Base-by-base conservation (phyloP, 2,329 filamentous ascomycete genomes). In the Lasiodiplodia citricola region DNA sequence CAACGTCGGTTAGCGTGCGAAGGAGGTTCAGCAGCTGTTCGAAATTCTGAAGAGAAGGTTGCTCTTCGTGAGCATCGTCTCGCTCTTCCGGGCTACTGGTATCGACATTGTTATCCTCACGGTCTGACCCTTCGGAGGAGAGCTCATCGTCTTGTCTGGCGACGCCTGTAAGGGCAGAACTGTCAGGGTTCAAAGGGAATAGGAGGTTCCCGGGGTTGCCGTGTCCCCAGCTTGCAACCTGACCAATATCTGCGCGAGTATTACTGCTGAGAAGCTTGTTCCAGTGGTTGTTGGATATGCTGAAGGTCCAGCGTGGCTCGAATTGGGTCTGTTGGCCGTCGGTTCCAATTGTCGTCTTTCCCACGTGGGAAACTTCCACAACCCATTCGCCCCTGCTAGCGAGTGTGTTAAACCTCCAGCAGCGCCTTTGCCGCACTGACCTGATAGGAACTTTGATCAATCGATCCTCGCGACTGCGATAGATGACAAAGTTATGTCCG, bases 401-500 rank as follows among this genome's bases (percentile, higher is more conserved):
- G 16, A 28, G n/a, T 2, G 66, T 63, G 21, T 68, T 55, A n/a
- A 68, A 58, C 4, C 58, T 51, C 67, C 67, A 65, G 11, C 52
- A 23, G 11, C 67, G 58, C 25, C 23, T 68, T 16, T 68, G 58
- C 1, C 37, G 47, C 13, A 68, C 58, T 7, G 57, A 50, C 1
- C 51, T 55, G 38, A 68, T 21, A 6, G 58, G 58, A 21, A 58
- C 23, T 2, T 38, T 28, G 11, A 62, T 21, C 3, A 41, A 3
- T 38, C 63, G 23, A n/a, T 66, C 51, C 8, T 23, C 2, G 14
- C 47, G 11, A 2, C 16, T 66, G 0, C 41, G 52, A 35, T 58
- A 52, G 18, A 51, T 21, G 23, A 52, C 18, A 28, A 68, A 65
- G 16, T 57, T 23, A 11, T 47, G 66, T n/a, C 28, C 13, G 28